Evolutionary conservation across 2,329 filamentous ascomycete genomes (phyloP), one percentile per base, ranked within the genome.

Genomic region (Pseudogymnoascus destructans): DNA sequence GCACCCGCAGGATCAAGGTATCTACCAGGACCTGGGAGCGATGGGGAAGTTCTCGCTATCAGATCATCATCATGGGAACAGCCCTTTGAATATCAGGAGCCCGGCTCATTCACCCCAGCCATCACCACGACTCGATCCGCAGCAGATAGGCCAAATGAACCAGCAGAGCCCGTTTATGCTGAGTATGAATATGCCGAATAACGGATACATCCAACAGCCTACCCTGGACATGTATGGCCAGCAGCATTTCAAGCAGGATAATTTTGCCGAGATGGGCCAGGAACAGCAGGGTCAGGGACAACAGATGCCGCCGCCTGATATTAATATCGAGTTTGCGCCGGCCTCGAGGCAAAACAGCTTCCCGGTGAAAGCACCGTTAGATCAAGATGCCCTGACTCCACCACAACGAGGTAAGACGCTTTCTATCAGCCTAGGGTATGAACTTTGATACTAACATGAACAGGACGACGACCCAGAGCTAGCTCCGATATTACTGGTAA

Each of bases 251-350:
- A 70, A 77, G 61, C 72, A 70, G 60, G 66, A 72, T 58, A 73
- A 75, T 21, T 72, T 72, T 21, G 70, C 72, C 27, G 86, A 91
- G 59, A 79, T 87, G 68, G 80, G 82, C 5, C 38, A 42, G 19
- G 38, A 21, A 3, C 38, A 42, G 19, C 38, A 42, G 11, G 25
- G 49, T 2, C 83, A 80, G 68, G 82, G 80, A 49, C 81, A 84
- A 55, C 79, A 87, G 64, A 93, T 95, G 85, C 86, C 86, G 3
- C 88, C 91, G n/a, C 91, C 91, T 0, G 88, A 91, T 57, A 96
- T 96, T 72, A 95, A 93, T 68, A 93, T 96, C 65, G 88, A 95
- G 69, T 90, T 89, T 70, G 91, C 90, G 13, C 91, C 91, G 21
- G 84, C 84, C 7, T 81, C 86, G 57, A 75, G 79, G 59, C 81